Evolutionary conservation across 2,329 filamentous ascomycete species (phyloP).

Genomic region (Pseudofabraea citricarpa): DNA sequence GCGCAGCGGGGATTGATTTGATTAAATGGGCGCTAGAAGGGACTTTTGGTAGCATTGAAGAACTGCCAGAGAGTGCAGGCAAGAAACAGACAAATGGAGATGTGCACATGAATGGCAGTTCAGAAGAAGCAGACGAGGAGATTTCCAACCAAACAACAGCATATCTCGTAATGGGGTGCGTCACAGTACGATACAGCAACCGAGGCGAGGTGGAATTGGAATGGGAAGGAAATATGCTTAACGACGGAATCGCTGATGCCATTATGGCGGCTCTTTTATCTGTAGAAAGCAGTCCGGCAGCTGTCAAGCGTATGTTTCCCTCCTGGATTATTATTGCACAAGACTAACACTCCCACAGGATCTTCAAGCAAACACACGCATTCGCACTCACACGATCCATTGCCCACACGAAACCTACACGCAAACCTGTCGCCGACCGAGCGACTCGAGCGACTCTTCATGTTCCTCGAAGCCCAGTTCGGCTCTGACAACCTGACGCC

Average conservation of each 20-base stretch:
- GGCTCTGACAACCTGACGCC: constrained; percentile 77
- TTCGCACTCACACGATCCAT: constrained; percentile 33
- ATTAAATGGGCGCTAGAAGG: constrained; percentile 93
- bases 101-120: constrained; percentile 30
- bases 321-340: constrained; percentile 12
- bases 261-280: constrained; percentile 89
- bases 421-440: constrained; percentile 67
- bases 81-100: constrained; percentile 37
- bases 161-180: constrained; percentile 83
- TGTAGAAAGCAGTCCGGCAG: constrained; percentile 89
- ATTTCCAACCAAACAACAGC: constrained; percentile 47
- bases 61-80: constrained; percentile 36
- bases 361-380: constrained; percentile 55
- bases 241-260: constrained; percentile 96
- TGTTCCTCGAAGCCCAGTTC: constrained; percentile 97
- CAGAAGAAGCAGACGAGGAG: constrained; percentile 62
- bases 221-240: constrained; percentile 97
- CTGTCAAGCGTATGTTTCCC: constrained; percentile 71
- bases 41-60: constrained; percentile 84
- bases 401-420: constrained; percentile 63
- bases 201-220: constrained; percentile 83
- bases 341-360: constrained; percentile 34
- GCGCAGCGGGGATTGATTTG: constrained; percentile 82
- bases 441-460: constrained; percentile 77
- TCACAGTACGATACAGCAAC: constrained; percentile 71